Evolutionary conservation across 2,329 filamentous ascomycete genomes (phyloP).

Genomic region (Talaromyces atroroseus): DNA sequence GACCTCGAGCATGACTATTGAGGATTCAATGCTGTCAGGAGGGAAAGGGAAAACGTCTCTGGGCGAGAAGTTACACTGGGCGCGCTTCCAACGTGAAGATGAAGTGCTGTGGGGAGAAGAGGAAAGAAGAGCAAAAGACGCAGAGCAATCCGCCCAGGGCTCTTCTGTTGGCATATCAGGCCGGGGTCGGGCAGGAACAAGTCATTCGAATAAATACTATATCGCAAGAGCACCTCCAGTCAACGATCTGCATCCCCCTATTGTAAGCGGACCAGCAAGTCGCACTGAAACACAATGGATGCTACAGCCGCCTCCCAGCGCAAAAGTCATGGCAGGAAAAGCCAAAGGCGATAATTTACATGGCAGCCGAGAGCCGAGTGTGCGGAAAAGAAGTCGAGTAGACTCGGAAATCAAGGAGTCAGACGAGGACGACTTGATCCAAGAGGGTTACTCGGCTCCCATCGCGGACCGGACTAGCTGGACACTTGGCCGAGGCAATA

Average conservation of each 20-base stretch:
- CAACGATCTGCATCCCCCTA: conserved; percentile 79
- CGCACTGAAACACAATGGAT: conserved; percentile 78
- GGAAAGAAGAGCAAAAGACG: conserved; percentile 47
- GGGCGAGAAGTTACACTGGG: conserved; percentile 66
- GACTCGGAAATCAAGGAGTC: conserved; percentile 10
- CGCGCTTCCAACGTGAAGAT: conserved; percentile 78
- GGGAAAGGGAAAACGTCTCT: conserved; percentile 43
- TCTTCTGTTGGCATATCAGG: conserved; percentile 50
- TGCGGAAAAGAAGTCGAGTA: conserved; percentile 12
- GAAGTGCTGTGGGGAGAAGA: conserved; percentile 74
- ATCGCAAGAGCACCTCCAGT: conserved; percentile 63
- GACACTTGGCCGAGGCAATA: conserved; percentile 7
- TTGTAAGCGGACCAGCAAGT: conserved; percentile 67
- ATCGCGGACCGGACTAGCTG: not conserved
- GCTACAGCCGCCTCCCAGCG: conserved; percentile 84
- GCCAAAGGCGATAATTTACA: conserved; percentile 36
- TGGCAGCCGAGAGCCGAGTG: conserved; percentile 17
- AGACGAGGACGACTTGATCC: conserved; percentile 10
- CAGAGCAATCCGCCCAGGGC: conserved; percentile 43
- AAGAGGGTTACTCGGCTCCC: conserved; percentile 11
- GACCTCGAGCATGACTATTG: conserved; percentile 25
- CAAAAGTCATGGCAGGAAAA: conserved; percentile 86
- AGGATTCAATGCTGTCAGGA: conserved; percentile 28
- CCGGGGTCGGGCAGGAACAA: conserved; percentile 32
- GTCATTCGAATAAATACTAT: conserved; percentile 53